Conservation (phyloP, 2,329 filamentous ascomycete species). For the Fusarium dimerum region DNA sequence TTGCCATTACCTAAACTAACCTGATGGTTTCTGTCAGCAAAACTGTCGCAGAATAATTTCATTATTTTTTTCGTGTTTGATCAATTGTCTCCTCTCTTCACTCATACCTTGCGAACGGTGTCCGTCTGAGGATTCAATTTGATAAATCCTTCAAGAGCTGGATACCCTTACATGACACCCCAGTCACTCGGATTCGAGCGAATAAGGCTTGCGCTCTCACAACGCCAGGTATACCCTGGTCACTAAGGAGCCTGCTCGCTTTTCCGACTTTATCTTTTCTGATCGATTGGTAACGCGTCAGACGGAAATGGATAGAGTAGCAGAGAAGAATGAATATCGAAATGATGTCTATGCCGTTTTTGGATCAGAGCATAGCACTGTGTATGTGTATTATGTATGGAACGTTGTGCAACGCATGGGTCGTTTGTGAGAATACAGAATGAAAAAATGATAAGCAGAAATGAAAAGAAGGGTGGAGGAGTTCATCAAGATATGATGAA, state of each 20-base stretch:
- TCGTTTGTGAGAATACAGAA: no score
- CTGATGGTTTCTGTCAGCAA: neutral
- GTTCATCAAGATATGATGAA: no score
- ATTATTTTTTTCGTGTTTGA: no score
- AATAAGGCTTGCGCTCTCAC: neutral
- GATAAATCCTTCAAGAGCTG: neutral
- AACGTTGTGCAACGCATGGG: no score
- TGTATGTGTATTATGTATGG: no score
- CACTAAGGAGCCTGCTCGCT: neutral
- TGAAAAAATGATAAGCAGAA: no score
- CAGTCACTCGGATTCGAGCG: neutral
- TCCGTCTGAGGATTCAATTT: neutral
- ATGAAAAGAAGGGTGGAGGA: no score
- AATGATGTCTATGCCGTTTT: no score
- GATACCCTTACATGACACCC: neutral
- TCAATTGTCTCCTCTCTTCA: neutral
- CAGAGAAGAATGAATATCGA: no score
- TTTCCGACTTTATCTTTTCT: neutral
- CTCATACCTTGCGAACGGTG: neutral
- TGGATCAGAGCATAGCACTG: no score
- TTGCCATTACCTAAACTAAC: neutral
- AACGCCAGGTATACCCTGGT: neutral
- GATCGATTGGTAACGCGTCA: no score
- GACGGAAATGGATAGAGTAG: no score
- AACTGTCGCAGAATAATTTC: neutral